A percentile compares a stretch with the other conserved stretches of the same genome.
These are phyloP conservation scores for Brassica nigra DNA, from an alignment of 345 rosid genomes.

Conservation along the genomic window DNA sequence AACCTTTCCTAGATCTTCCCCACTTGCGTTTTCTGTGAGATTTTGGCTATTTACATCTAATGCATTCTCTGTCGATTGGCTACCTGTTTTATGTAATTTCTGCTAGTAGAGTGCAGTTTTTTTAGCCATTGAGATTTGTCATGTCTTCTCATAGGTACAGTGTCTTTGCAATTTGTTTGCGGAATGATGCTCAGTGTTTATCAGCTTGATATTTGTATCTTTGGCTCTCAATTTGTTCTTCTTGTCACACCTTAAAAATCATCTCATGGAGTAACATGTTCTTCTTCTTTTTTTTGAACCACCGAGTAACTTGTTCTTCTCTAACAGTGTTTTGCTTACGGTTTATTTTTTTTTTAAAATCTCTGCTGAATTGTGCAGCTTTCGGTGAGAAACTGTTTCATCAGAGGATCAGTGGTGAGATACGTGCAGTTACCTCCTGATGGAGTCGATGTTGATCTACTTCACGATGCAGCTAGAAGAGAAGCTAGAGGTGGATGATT, in stretches of 20 bases:
- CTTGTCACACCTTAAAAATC: not conserved
- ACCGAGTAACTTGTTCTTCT: too few species aligned
- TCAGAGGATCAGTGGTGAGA: slow-evolving; percentile 97
- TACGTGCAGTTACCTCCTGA: slow-evolving; percentile 96
- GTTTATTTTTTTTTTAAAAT: not conserved
- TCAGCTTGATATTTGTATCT: not conserved
- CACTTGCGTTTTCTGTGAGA: not conserved
- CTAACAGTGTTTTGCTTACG: not conserved
- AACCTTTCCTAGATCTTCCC: not conserved
- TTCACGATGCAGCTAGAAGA: slow-evolving; percentile 98
- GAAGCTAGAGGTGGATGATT: slow-evolving; percentile 95
- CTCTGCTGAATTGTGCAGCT: slow-evolving; percentile 57
- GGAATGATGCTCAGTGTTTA: not conserved
- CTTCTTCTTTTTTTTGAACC: too few species aligned
- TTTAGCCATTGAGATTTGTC: slow-evolving; percentile 9
- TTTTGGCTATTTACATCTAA: not conserved
- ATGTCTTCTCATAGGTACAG: not conserved
- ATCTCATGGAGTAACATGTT: not conserved
- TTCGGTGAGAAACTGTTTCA: slow-evolving; percentile 97
- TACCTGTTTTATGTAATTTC: not conserved
- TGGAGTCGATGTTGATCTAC: slow-evolving; percentile 94
- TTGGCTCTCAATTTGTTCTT: not conserved
- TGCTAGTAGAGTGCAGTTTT: not conserved
- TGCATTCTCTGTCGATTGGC: not conserved
- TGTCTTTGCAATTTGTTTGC: not conserved